Base-by-base conservation (phyloP, 2,329 filamentous ascomycete species). In the Penicillium thymicola region DNA sequence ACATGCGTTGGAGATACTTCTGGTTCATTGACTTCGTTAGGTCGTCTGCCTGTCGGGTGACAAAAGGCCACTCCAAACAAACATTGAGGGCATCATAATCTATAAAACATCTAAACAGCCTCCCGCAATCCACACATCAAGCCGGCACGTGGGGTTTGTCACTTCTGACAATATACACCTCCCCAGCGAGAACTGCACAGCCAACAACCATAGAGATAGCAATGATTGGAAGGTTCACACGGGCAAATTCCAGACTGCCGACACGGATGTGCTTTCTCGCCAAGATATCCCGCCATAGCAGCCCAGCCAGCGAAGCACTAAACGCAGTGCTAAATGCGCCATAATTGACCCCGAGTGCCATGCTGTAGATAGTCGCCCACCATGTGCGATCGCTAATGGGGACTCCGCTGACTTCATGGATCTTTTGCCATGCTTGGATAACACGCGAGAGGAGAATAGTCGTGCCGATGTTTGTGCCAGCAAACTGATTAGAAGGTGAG, bases 401-500 rank as follows among this genome's bases (percentile, higher is more conserved):
- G 1, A 69, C 72, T 0, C 72, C 72, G 38, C 77, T 80, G 0
- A 61, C 57, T 0, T 67, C 54, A 61, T 87, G 84, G 40, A 90
- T 88, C 2, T 75, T 65, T 59, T 83, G 76, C 88, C 88, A 90
- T 0, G 82, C 76, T 67, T 90, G 88, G 11, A 90, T 82, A 7
- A 90, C 81, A 3, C 88, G 85, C 9, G 82, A 89, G 1, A 90
- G 78, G 0, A 90, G 81, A 65, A 91, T 90, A 0, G 88, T 87
- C 0, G 88, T 89, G 34, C 88, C 88, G 51, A 90, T 90, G 61
- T 90, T 90, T 2, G 88, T 90, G 18, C 88, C 88, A 0, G 88
- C 86, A 63, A 90, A 90, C 86, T 90, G 59, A 34, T 32, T 5
- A 8, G 8, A 43, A 40, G 23, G 10, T 34, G 42, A 21, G 13